Evolutionary conservation across 495 filamentous ascomycete species (phyloP).

Genomic region (Penicillium arizonense): DNA sequence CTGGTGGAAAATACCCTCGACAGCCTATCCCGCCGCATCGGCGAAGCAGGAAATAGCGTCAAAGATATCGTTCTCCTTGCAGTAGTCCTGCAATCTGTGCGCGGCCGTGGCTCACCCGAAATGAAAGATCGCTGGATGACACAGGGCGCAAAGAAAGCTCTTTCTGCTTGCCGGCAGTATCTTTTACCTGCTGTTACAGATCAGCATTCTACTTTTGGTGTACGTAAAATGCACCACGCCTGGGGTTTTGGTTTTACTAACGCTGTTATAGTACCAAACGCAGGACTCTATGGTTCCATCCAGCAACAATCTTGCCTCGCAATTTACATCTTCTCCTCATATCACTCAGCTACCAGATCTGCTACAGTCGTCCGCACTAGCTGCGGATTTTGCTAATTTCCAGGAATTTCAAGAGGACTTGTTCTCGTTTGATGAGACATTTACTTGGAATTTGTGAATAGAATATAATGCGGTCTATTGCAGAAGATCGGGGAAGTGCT

Average conservation of each 20-base stretch:
- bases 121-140: conserved; percentile 16
- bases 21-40: conserved; percentile 18
- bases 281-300: background rate
- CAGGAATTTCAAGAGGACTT: conserved; percentile 19
- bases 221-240: background rate
- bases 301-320: background rate
- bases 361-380: conserved; percentile 14
- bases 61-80: conserved; percentile 29
- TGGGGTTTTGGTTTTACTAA: conserved; percentile 4
- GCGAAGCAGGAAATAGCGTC: conserved; percentile 19
- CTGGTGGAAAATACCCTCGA: conserved; percentile 25
- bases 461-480: no score
- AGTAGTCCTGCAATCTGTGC: conserved; percentile 22
- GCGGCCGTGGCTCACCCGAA: conserved; percentile 14
- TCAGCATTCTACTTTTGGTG: background rate
- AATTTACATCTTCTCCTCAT: background rate
- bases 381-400: conserved; percentile 20
- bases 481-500: no score
- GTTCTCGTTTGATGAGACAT: conserved; percentile 21
- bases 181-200: conserved; percentile 10
- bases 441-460: conserved; percentile 20
- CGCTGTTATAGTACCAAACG: background rate
- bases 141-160: conserved; percentile 20
- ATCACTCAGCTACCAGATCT: conserved; percentile 9
- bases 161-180: conserved; percentile 21